Base-by-base conservation (phyloP, 2,329 filamentous ascomycete genomes). In the Dactylellina parvicollis region DNA sequence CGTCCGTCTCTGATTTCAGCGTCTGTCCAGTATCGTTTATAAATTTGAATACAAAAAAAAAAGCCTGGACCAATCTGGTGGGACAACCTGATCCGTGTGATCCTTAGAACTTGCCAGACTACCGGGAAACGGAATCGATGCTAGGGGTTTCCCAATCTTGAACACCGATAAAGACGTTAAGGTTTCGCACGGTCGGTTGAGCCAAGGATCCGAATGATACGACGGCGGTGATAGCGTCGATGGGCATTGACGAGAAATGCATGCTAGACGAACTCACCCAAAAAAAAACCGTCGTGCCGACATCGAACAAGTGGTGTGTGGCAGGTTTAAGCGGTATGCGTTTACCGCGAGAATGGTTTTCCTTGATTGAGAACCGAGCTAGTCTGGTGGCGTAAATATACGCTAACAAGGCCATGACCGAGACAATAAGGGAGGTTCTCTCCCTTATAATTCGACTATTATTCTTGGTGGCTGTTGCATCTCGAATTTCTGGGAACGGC, bases 181-280 rank as follows among this genome's bases (percentile, higher is more conserved):
- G 16, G 30, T 54, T 54, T 54, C 12, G 16, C 18, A 24, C 14
- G 5, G 8, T 20, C 20, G 16, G 20, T 8, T 4, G 32, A 12
- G 22, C 47, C 28, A 34, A 34, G 16, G 34, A 52, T 54, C 49
- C 49, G 49, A 54, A 14, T 38, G 28, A 20, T 54, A 18, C 49
- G 49, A 54, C 30, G 4, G 16, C 28, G 16, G 36, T 24, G 7
- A 22, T 34, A 52, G 47, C 47, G 20, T 49, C 42, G 20, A 26
- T 47, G 20, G 20, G 44, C 24, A 22, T 47, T n/a, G 22, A 28
- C 44, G 14, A 24, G 20, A 24, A 18, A 8, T n/a, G 8, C 18
- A 32, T 5, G 5, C 5, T 12, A 14, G 34, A n/a, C 16, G 34
- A 38, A 7, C 10, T n/a, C 5, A n/a, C n/a, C n/a, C n/a, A n/a